Base-by-base conservation (phyloP, 768 basidiomycete species). In the Tylopilus rubrobrunneus region DNA sequence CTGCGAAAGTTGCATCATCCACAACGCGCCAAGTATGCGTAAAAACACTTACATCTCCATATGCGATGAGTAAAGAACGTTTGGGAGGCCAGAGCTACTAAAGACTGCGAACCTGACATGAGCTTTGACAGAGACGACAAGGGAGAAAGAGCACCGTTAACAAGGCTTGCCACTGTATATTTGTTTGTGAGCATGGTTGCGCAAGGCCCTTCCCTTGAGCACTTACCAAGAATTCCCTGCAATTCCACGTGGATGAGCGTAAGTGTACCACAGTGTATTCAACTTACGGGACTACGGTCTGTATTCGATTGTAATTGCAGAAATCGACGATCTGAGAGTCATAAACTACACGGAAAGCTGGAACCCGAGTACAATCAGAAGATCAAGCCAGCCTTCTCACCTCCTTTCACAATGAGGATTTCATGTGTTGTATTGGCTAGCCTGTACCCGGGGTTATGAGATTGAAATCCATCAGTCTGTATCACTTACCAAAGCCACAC, bases 41-140 rank as follows among this genome's bases (percentile, higher is more conserved):
- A 23, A 21, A 44, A 52, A 6, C 11, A 47, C 50, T 21, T 7
- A 56, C 58, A 53, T 27, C 9, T 59, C 53, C 53, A 59, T 31
- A 60, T 49, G 11, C 58, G 50, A 37, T 42, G 53, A 9, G 49
- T 51, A 41, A 60, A 53, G 37, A 53, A 60, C 27, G 41, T 29
- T 7, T 53, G 51, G 17, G 42, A 48, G 7, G 49, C 2, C 29
- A 60, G 19, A 39, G 53, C 23, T 8, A 60, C 57, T 4, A 58
- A 33, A 17, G 45, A 12, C 57, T 58, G 34, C 4, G 31, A 8
- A 3, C 19, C 1, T 19, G 10, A 45, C 10, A 23, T 49, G 5
- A 40, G 17, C 25, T 19, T 43, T 21, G 3, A 15, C 17, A 8
- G 4, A 36, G 28, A 17, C 15, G 34, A 3, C 8, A 23, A 17